phyloP scores from a whole-genome alignment of 2,329 filamentous ascomycete species.

The Didymellaceae sp. region DNA sequence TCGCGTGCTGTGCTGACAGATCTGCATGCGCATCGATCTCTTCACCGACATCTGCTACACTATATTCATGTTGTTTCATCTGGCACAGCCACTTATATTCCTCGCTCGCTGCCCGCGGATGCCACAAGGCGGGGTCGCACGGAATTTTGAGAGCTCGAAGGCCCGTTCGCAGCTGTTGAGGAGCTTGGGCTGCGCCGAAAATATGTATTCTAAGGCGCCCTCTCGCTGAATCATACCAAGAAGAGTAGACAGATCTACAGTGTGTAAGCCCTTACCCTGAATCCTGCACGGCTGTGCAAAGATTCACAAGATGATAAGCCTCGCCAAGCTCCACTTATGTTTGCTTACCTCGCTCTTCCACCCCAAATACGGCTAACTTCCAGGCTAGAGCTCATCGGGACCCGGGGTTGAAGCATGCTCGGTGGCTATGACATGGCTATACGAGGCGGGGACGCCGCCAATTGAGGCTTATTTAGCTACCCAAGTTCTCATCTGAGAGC shows the following conservation, averaged over 20 bases:
- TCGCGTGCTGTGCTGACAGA: no score
- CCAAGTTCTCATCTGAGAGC: background rate
- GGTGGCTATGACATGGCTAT: slow-evolving; percentile 8
- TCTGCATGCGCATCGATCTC: no score
- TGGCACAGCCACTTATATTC: slow-evolving; percentile 4
- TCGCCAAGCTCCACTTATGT: slow-evolving; percentile 10
- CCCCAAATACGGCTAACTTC: slow-evolving; percentile 2
- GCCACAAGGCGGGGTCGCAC: background rate
- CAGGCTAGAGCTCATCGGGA: background rate
- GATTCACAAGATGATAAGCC: slow-evolving; percentile 7
- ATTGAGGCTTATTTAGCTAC: slow-evolving; percentile 1
- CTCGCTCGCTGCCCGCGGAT: background rate
- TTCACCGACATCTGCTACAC: no score
- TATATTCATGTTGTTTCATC: no score
- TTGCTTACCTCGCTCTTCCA: slow-evolving; percentile 7
- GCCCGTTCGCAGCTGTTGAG: background rate
- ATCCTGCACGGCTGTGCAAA: slow-evolving; percentile 5
- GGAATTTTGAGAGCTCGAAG: background rate
- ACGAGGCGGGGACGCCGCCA: slow-evolving; percentile 3
- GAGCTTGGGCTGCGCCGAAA: background rate
- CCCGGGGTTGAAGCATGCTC: background rate
- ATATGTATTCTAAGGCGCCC: background rate
- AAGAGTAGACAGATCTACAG: background rate
- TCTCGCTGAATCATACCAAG: background rate
- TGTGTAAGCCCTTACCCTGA: background rate